Base-by-base conservation (phyloP, 352 stramenopile genomes). In the Elongisporangium anandrum region DNA sequence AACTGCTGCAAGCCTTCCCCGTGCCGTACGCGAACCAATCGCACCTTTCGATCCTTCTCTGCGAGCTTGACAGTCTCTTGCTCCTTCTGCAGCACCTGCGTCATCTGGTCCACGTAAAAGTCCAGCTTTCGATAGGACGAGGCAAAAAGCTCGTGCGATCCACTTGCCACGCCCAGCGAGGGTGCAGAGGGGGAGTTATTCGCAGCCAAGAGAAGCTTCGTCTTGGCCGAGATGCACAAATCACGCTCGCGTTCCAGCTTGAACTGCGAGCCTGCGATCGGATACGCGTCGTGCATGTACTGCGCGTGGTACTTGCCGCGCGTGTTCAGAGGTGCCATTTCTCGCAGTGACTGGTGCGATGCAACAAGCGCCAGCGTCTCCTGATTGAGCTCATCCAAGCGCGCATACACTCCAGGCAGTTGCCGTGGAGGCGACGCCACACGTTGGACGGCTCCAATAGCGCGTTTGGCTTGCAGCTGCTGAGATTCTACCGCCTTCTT, bases 191-290 rank as follows among this genome's bases (percentile, higher is more conserved):
- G 23, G 19, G 47, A 12, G 4, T 39, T 12, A 3, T 53, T 54
- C 19, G 76, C 68, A 10, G 65, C 56, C 20, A 92, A 66, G 19
- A 92, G 52, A 15, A 92, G 59, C 52, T 84, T 82, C 59, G 88
- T 94, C 68, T 90, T 90, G 10, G 79, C 81, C 1, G 64, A 56
- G 21, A 83, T 61, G 12, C 73, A 70, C 61, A 85, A 53, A 19
- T 87, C 79, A 17, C 72, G 80, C 56, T 94, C 73, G 48, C 75
- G 81, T 67, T 94, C 81, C 41, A 88, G 64, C 52, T 69, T 77
- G 23, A 92, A 50, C 75, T 94, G 85, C 16, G 74, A 67, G 12
- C 85, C 85, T 29, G 81, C 80, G 52, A 94, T 89, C 39, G 81
- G 85, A 51, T 86, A 94, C 53, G 65, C 60, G 52, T 91, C 69